phyloP scores from a whole-genome alignment of 805 yeast genomes.

The Diddensiella caesifluorescens region DNA sequence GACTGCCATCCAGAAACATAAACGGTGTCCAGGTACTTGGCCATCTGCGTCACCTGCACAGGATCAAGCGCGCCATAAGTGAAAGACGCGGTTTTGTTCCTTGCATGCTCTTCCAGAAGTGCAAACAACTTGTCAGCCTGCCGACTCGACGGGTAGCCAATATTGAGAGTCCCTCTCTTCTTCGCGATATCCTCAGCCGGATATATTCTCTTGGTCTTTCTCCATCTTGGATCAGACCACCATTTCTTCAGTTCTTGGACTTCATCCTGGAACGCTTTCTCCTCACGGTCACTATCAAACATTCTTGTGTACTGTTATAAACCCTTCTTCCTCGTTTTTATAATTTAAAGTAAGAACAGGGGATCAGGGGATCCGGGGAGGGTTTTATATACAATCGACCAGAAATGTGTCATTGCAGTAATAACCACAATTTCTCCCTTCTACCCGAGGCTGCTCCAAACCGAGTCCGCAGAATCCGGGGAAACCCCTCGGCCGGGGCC shows the following conservation, averaged over 20 bases:
- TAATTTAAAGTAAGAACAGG: no score
- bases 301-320: no score
- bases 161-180: conserved; percentile 76
- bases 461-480: conserved; percentile 10
- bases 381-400: no score
- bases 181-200: conserved; percentile 82
- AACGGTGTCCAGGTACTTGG: conserved; percentile 84
- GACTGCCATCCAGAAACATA: conserved; percentile 99
- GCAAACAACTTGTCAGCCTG: conserved; percentile 80
- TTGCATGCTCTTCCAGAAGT: conserved; percentile 65
- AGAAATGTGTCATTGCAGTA: no score
- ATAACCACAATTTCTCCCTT: no score
- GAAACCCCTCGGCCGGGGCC: conserved; percentile 8
- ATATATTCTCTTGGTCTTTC: conserved; percentile 79
- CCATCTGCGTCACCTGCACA: conserved; percentile 94
- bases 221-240: conserved; percentile 96
- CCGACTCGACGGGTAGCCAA: conserved; percentile 66
- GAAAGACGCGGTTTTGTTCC: conserved; percentile 67
- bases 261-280: conserved; percentile 57
- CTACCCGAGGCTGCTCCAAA: neutral
- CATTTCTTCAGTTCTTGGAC: conserved; percentile 71
- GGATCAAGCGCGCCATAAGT: conserved; percentile 97
- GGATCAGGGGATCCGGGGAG: no score
- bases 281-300: no score
- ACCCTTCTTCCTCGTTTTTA: no score